Base-by-base conservation (phyloP, 2,329 filamentous ascomycete species). In the Harringtonia lauricola region DNA sequence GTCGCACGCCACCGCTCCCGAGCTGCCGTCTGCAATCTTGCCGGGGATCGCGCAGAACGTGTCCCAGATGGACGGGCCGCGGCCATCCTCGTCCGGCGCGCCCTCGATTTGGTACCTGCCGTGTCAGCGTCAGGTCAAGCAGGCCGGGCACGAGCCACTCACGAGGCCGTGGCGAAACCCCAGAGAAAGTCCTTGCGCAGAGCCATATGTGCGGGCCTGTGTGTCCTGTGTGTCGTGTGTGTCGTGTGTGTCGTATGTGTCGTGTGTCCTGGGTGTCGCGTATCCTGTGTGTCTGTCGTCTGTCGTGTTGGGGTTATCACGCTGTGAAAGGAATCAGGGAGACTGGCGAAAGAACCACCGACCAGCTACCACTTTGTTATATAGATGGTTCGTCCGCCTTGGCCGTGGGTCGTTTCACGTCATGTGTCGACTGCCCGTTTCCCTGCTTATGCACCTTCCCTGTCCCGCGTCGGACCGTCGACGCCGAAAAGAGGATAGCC, bases 101-200 rank as follows among this genome's bases (percentile, higher is more conserved):
- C 87, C 87, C 68, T 94, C 87, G 54, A 94, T 84, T 61, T 94
- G 86, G 68, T 92, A 94, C 59, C 86, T 92, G 57, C 1, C 17
- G 36, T 12, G 36, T 44, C 10, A 49, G 37, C 3, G 29, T 35
- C 19, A 2, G 9, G 18, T 26, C 31, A 34, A 35, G 30, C 22
- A 39, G 39, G 43, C 18, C n/a, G 29, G 14, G 12, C 33, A n/a
- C 19, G 21, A 21, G 33, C 17, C 17, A 68, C 72, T 59, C 64
- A 83, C 80, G 78, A 71, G 49, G 84, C 84, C 33, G 84, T 89
- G 55, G 84, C 84, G 63, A 86, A 88, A 43, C 84, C 84, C 83
- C 83, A 88, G 48, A 78, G 64, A 61, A 89, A 87, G 60, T 86
- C 81, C 44, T 72, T 70, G 33, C 79, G 79, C 44, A 86, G 69